Conservation (phyloP, 306 rosid genomes). For the Phaseolus lunatus region DNA sequence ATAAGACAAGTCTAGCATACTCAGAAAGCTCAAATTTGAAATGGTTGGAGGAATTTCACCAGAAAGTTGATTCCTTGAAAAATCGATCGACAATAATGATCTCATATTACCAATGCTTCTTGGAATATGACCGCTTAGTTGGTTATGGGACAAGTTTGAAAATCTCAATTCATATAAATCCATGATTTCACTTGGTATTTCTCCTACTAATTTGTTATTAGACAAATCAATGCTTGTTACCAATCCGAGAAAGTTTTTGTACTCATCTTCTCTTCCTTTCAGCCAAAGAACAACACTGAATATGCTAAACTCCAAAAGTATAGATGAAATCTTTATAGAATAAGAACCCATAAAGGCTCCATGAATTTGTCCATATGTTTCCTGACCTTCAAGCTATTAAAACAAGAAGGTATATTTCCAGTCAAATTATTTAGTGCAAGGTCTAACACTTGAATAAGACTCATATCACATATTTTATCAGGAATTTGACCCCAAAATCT, state of each 20-base stretch:
- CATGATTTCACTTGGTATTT: conserved; percentile 9
- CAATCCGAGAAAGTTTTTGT: neutral
- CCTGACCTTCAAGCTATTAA: conserved; percentile 43
- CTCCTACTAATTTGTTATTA: too few species aligned
- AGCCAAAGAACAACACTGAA: too few species aligned
- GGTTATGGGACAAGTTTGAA: conserved; percentile 47
- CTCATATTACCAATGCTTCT: conserved; percentile 32
- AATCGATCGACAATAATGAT: conserved; percentile 5
- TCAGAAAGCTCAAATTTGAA: conserved; percentile 26
- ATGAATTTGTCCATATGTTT: neutral
- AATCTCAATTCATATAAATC: neutral
- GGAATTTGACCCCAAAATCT: neutral
- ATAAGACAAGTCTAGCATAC: conserved; percentile 45
- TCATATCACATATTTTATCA: neutral
- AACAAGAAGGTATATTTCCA: conserved; percentile 41
- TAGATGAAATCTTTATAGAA: too few species aligned
- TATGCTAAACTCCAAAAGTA: too few species aligned
- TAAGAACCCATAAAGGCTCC: too few species aligned
- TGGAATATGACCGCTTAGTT: conserved; percentile 40
- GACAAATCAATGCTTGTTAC: conserved; percentile 5
- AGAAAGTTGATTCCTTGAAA: conserved; percentile 44
- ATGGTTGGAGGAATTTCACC: conserved; percentile 50
- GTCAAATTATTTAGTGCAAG: conserved; percentile 43
- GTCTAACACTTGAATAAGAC: conserved; percentile 31
- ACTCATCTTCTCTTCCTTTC: neutral